Conservation (phyloP, 2,329 filamentous ascomycete species). For the Penicillium sp. region DNA sequence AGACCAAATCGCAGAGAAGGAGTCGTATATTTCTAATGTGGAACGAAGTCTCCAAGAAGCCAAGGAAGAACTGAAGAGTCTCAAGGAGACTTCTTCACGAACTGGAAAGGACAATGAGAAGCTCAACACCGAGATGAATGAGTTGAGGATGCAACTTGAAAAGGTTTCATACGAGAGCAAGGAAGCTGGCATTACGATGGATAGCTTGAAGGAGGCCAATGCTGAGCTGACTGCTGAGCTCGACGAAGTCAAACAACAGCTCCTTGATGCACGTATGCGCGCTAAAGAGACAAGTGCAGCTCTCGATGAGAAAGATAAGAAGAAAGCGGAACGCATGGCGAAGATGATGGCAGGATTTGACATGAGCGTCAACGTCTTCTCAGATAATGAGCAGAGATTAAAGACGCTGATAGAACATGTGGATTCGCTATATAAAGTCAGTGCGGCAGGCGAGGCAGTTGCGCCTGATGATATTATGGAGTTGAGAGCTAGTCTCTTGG, state of each 20-base stretch:
- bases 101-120: constrained; percentile 87
- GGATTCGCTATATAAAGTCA: constrained; percentile 72
- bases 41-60: constrained; percentile 79
- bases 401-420: constrained; percentile 79
- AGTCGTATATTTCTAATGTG: constrained; percentile 71
- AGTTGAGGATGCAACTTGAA: constrained; percentile 94
- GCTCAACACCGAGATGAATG: constrained; percentile 79
- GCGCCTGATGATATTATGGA: constrained; percentile 75
- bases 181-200: constrained; percentile 96
- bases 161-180: constrained; percentile 94
- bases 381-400: constrained; percentile 83
- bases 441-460: constrained; percentile 71
- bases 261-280: constrained; percentile 93
- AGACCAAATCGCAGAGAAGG: constrained; percentile 91
- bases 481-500: constrained; percentile 72
- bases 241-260: constrained; percentile 92
- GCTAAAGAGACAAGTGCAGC: constrained; percentile 88
- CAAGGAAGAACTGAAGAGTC: constrained; percentile 77
- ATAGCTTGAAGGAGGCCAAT: constrained; percentile 93
- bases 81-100: constrained; percentile 82
- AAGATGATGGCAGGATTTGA: constrained; percentile 99
- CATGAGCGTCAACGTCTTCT: constrained; percentile 86
- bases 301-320: constrained; percentile 94
- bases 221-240: constrained; percentile 85
- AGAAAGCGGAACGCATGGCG: constrained; percentile 98